These are phyloP conservation scores for Rhizopogon vesiculosus DNA, from an alignment of 768 basidiomycete species.

Conservation along the genomic window DNA sequence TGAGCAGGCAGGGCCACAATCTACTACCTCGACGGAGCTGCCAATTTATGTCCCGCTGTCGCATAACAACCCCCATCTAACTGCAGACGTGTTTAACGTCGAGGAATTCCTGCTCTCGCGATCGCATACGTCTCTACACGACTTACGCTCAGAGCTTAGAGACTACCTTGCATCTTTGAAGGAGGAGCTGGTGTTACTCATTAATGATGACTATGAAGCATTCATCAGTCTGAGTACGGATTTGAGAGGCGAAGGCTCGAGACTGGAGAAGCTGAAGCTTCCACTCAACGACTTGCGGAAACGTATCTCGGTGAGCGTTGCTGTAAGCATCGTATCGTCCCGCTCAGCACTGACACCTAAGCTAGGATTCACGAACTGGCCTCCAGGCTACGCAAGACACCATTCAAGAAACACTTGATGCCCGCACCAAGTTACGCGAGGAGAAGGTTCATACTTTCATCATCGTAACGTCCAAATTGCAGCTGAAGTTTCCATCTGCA, in stretches of 20 bases:
- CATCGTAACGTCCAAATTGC: neutral
- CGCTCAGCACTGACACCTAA: neutral
- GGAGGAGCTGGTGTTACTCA: slow-evolving; percentile 91
- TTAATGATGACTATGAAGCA: slow-evolving; percentile 97
- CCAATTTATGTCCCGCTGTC: slow-evolving; percentile 70
- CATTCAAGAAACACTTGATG: slow-evolving; percentile 73
- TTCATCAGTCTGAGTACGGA: slow-evolving; percentile 97
- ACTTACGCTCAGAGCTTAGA: slow-evolving; percentile 82
- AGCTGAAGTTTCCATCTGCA: slow-evolving; percentile 24
- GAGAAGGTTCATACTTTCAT: slow-evolving; percentile 54
- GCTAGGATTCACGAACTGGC: slow-evolving; percentile 57
- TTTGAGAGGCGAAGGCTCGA: slow-evolving; percentile 75
- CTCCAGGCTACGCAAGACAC: slow-evolving; percentile 65
- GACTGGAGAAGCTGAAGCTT: slow-evolving; percentile 60
- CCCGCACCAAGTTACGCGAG: slow-evolving; percentile 73
- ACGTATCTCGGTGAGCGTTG: slow-evolving; percentile 60
- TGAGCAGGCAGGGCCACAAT: slow-evolving; percentile 31
- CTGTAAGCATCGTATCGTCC: neutral
- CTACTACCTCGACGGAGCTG: slow-evolving; percentile 33
- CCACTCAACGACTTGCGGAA: slow-evolving; percentile 62
- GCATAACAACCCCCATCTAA: slow-evolving; percentile 73
- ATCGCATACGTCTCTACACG: slow-evolving; percentile 78
- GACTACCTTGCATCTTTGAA: slow-evolving; percentile 81
- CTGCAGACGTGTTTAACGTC: slow-evolving; percentile 65
- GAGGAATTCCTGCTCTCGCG: slow-evolving; percentile 88